Percentiles rank a stretch among this genome's conserved stretches.
Evolutionary conservation across 1,139 yeast genomes (phyloP).

Genomic region (Nakaseomyces glabratus): DNA sequence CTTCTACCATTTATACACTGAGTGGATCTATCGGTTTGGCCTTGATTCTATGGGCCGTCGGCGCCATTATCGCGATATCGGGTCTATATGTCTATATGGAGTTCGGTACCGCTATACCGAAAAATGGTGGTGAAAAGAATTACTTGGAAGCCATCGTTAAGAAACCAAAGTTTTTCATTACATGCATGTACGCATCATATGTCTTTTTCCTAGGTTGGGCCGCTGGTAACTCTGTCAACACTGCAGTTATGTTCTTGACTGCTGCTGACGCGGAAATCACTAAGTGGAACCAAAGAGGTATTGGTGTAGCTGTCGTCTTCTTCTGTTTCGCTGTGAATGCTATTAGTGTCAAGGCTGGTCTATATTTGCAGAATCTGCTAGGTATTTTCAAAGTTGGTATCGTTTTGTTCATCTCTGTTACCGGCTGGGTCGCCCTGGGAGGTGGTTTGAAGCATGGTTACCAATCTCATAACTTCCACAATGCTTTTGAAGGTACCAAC

Average conservation of each 20-base stretch:
- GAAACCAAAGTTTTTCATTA: conserved; percentile 59
- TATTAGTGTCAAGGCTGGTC: conserved; percentile 53
- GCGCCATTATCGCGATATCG: conserved; percentile 61
- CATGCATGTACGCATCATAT: conserved; percentile 70
- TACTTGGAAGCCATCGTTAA: conserved; percentile 65
- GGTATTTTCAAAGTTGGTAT: conserved; percentile 67
- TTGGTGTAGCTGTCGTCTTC: conserved; percentile 66
- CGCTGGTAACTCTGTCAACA: conserved; percentile 43
- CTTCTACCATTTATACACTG: conserved; percentile 61
- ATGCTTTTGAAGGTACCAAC: conserved; percentile 50
- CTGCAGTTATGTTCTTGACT: conserved; percentile 37
- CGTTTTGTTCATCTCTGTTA: conserved; percentile 56
- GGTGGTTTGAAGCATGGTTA: conserved; percentile 50
- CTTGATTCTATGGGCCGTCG: conserved; percentile 67
- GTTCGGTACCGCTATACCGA: conserved; percentile 74
- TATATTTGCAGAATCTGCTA: conserved; percentile 55
- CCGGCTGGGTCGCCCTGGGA: conserved; percentile 78
- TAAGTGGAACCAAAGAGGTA: conserved; percentile 68
- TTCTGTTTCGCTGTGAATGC: conserved; percentile 64
- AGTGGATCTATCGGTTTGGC: conserved; percentile 69
- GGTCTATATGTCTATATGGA: conserved; percentile 77
- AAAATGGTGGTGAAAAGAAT: conserved; percentile 84
- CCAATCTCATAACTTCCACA: conserved; percentile 50
- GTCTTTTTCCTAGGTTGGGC: conserved; percentile 80
- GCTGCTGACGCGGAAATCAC: conserved; percentile 65